phyloP scores from a whole-genome alignment of 2,329 filamentous ascomycete species.

The Pyricularia sp. region DNA sequence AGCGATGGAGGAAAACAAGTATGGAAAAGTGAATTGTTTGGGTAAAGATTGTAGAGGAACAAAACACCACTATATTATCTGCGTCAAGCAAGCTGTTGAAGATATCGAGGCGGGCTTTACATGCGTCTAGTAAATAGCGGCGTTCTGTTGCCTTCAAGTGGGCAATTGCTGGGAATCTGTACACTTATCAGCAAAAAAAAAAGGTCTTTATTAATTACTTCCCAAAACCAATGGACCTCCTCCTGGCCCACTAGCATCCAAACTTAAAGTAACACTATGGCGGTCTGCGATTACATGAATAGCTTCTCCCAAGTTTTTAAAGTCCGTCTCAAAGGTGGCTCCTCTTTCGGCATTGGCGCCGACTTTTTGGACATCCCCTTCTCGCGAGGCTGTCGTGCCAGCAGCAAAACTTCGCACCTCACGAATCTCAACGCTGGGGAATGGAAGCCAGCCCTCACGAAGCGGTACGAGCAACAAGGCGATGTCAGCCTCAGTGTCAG shows the following conservation, averaged over 20 bases:
- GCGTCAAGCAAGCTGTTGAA: too few relatives aligned
- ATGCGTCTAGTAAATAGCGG: too few relatives aligned
- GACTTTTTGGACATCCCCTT: not conserved
- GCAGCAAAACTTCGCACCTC: slow-evolving; percentile 29
- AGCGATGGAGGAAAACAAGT: too few relatives aligned
- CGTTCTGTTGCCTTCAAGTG: too few relatives aligned
- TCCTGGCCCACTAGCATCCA: not conserved
- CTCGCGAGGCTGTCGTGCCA: not conserved
- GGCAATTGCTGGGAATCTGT: too few relatives aligned
- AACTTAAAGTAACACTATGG: not conserved
- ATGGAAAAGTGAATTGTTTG: too few relatives aligned
- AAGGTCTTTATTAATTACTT: not conserved
- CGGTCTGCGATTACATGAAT: not conserved
- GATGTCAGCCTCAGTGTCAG: slow-evolving; percentile 42
- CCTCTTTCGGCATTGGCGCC: not conserved
- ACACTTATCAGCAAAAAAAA: too few relatives aligned
- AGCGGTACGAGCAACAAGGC: slow-evolving; percentile 69
- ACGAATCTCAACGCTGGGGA: slow-evolving; percentile 68
- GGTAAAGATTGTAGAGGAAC: too few relatives aligned
- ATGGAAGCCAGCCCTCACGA: slow-evolving; percentile 61
- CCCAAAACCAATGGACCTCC: not conserved
- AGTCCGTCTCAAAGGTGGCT: not conserved
- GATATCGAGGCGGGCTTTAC: too few relatives aligned
- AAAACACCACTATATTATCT: too few relatives aligned
- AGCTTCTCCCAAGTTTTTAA: not conserved